These are phyloP conservation scores for Usnea hakonensis DNA, from an alignment of 495 filamentous ascomycete species.

Conservation along the genomic window DNA sequence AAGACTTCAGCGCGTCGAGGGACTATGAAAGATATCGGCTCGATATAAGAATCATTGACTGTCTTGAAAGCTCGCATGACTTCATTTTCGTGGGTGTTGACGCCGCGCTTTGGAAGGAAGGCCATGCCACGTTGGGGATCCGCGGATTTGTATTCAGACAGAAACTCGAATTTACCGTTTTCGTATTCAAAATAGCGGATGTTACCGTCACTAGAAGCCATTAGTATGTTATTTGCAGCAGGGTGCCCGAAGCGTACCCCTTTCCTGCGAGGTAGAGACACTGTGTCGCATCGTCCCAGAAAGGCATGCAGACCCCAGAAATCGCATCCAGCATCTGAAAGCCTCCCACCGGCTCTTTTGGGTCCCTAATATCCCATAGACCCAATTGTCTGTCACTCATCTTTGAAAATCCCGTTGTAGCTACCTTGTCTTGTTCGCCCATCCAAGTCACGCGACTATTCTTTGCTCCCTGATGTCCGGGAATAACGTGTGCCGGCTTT, in stretches of 20 bases:
- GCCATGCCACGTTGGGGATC: constrained; percentile 93
- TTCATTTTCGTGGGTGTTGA: constrained; percentile 95
- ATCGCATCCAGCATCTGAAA: constrained; percentile 86
- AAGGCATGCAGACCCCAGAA: constrained; percentile 97
- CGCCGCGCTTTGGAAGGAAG: constrained; percentile 89
- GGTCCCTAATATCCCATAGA: constrained; percentile 84
- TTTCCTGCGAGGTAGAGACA: constrained; percentile 92
- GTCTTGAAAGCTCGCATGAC: constrained; percentile 95
- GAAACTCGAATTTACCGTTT: constrained; percentile 93
- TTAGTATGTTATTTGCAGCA: constrained; percentile 2
- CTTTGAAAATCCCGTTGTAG: constrained; percentile 91
- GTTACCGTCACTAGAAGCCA: constrained; percentile 70
- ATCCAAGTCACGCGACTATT: constrained; percentile 95
- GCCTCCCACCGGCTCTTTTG: constrained; percentile 73
- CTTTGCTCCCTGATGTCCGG: constrained; percentile 87
- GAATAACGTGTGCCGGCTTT: constrained; percentile 71
- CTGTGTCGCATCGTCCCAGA: constrained; percentile 96
- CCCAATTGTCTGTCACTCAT: constrained; percentile 97
- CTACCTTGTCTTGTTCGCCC: constrained; percentile 89
- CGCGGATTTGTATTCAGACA: constrained; percentile 89
- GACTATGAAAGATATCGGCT: constrained; percentile 95
- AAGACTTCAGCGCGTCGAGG: constrained; percentile 93
- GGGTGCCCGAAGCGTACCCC: constrained; percentile 53
- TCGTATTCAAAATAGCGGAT: constrained; percentile 97
- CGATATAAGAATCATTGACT: constrained; percentile 86